Evolutionary conservation across 2,329 filamentous ascomycete genomes (phyloP).

Genomic region (Chaetothyriales sp.): DNA sequence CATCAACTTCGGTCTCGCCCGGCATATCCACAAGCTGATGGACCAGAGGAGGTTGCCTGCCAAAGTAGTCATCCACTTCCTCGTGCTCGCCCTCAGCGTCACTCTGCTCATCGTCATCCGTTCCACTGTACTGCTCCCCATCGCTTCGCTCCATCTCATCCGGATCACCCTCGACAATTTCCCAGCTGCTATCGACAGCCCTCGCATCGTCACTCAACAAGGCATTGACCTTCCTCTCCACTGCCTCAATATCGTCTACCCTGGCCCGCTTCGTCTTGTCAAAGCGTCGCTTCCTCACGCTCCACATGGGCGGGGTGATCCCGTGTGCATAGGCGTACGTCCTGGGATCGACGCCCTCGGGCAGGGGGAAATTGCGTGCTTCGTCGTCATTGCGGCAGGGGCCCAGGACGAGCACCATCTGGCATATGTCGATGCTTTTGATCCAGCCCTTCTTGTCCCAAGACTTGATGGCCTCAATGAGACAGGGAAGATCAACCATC

Average conservation of each 20-base stretch:
- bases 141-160: conserved; percentile 6
- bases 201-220: conserved; percentile 57
- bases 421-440: conserved; percentile 76
- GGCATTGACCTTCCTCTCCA: conserved; percentile 64
- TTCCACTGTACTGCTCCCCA: conserved; percentile 28
- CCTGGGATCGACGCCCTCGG: conserved; percentile 54
- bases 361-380: conserved; percentile 53
- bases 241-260: conserved; percentile 70
- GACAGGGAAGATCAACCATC: conserved; percentile 71
- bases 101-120: conserved; percentile 34
- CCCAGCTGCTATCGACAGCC: conserved; percentile 47
- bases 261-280: conserved; percentile 56
- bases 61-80: conserved; percentile 22
- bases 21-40: conserved; percentile 20
- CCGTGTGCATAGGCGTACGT: conserved; percentile 70
- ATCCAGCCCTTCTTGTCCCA: conserved; percentile 82
- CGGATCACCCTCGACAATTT: conserved; percentile 46
- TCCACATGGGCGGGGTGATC: conserved; percentile 75
- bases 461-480: conserved; percentile 83
- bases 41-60: conserved; percentile 6
- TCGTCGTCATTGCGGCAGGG: conserved; percentile 53
- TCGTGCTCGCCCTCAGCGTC: conserved; percentile 37
- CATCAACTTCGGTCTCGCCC: conserved; percentile 21
- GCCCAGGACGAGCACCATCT: conserved; percentile 73
- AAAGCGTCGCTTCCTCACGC: conserved; percentile 69